phyloP scores from a whole-genome alignment of 306 rosid genomes.

The Aeschynomene evenia region DNA sequence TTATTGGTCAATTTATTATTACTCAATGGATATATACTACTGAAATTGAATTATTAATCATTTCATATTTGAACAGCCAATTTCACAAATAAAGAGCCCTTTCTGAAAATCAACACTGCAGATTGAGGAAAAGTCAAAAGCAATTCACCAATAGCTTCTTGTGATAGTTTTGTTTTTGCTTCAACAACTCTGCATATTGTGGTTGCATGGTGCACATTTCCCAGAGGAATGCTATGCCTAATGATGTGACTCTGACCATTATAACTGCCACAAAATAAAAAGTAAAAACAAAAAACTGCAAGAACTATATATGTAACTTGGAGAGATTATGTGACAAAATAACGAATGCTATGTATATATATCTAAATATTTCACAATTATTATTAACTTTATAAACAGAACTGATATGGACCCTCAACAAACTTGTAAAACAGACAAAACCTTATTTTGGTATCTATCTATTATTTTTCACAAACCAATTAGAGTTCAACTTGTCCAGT shows the following conservation, averaged over 20 bases:
- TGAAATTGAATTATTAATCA: no score
- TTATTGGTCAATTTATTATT: no score
- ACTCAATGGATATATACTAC: no score
- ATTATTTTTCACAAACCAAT: no score
- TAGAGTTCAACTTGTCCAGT: not conserved
- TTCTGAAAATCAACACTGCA: no score
- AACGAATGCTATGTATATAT: not conserved
- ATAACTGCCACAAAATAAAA: not conserved
- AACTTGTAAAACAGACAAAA: no score
- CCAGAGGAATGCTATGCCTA: conserved; percentile 17
- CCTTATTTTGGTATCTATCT: not conserved
- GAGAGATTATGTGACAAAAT: not conserved
- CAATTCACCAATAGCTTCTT: no score
- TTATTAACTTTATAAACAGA: not conserved
- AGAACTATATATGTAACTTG: not conserved
- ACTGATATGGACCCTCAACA: not conserved
- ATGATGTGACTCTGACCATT: not conserved
- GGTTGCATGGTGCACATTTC: conserved; percentile 50
- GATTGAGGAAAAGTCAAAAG: no score
- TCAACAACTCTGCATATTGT: conserved; percentile 66
- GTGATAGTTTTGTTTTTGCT: conserved; percentile 55
- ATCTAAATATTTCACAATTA: not conserved
- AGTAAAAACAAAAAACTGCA: no score
- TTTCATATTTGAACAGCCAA: no score
- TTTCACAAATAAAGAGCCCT: no score